These are phyloP conservation scores for Rhodosorus marinus DNA, from an alignment of 23 red algal species.

Conservation along the genomic window DNA sequence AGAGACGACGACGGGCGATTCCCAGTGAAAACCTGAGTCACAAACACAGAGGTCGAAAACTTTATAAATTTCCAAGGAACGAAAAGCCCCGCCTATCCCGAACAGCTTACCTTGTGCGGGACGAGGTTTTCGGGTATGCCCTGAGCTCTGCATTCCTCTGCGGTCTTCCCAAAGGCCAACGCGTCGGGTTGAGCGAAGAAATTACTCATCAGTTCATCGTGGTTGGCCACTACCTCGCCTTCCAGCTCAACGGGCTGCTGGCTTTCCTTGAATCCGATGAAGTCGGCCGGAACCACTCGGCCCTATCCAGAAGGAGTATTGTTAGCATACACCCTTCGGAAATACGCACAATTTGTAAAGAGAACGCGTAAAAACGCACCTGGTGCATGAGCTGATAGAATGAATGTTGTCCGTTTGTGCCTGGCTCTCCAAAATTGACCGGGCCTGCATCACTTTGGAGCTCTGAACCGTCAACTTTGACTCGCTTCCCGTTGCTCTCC, in stretches of 20 bases:
- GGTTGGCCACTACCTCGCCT: slow-evolving; percentile 67
- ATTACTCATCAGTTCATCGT: slow-evolving; percentile 97
- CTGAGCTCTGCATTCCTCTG: slow-evolving; percentile 55
- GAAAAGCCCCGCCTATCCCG: neutral
- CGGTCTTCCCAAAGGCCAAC: slow-evolving; percentile 71
- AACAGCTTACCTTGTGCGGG: slow-evolving; percentile 88
- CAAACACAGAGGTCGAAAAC: neutral
- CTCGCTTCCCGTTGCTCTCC: slow-evolving; percentile 97
- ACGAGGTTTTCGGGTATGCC: slow-evolving; percentile 56
- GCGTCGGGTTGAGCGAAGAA: slow-evolving; percentile 97
- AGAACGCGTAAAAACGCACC: too few relatives aligned
- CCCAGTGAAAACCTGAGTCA: slow-evolving; percentile 55
- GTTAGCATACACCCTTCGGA: too few relatives aligned
- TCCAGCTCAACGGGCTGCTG: slow-evolving; percentile 40
- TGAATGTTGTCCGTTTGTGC: slow-evolving; percentile 92
- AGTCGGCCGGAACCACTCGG: slow-evolving; percentile 86
- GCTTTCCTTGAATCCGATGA: slow-evolving; percentile 64
- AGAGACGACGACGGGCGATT: slow-evolving; percentile 55
- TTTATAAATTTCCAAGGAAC: neutral
- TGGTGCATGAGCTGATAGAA: slow-evolving; percentile 98
- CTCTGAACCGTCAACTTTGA: slow-evolving; percentile 46
- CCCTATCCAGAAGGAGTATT: too few relatives aligned
- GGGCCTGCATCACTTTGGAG: slow-evolving; percentile 28
- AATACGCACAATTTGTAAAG: too few relatives aligned
- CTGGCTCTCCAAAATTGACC: slow-evolving; percentile 94